Evolutionary conservation across 1,139 yeast genomes (phyloP).

Genomic region (Petasospora rhodanensis): DNA sequence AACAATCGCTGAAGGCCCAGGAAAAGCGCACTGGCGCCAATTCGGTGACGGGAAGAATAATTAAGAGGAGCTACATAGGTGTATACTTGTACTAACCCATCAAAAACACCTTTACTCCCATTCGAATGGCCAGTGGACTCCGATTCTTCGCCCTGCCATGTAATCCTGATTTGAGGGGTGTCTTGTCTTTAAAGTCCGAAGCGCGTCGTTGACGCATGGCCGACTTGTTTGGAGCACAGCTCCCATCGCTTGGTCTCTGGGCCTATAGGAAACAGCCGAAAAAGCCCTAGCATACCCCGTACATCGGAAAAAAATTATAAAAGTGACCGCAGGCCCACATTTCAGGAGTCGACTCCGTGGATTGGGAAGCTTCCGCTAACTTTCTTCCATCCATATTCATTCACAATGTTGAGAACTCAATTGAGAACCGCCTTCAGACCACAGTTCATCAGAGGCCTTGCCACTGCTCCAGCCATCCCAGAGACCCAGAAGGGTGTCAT

Average conservation of each 20-base stretch:
- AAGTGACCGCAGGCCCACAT: slow-evolving; percentile 1
- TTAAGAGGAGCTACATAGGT: background rate
- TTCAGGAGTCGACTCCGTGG: too few relatives aligned
- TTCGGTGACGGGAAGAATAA: background rate
- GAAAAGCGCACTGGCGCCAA: background rate
- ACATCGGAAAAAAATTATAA: slow-evolving; percentile 1
- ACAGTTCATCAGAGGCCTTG: slow-evolving; percentile 15
- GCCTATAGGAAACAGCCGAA: slow-evolving; percentile 8
- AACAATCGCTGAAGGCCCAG: too few relatives aligned
- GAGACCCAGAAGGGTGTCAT: slow-evolving; percentile 43
- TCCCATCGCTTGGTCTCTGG: background rate
- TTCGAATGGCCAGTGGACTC: slow-evolving; percentile 6
- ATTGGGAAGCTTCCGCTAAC: background rate
- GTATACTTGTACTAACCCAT: background rate
- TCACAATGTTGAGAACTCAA: slow-evolving; percentile 23
- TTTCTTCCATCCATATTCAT: slow-evolving; percentile 1
- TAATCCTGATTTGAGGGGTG: slow-evolving; percentile 4
- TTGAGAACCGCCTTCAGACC: slow-evolving; percentile 12
- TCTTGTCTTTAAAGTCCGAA: slow-evolving; percentile 13
- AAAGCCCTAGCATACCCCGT: slow-evolving; percentile 1
- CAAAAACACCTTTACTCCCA: background rate
- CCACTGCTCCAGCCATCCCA: slow-evolving; percentile 31
- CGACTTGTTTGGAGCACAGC: too few relatives aligned
- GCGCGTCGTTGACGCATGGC: slow-evolving; percentile 10
- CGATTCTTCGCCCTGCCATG: slow-evolving; percentile 1